These are phyloP conservation scores for Yarrowia galli DNA, from an alignment of 1,139 yeast genomes.

Conservation along the genomic window DNA sequence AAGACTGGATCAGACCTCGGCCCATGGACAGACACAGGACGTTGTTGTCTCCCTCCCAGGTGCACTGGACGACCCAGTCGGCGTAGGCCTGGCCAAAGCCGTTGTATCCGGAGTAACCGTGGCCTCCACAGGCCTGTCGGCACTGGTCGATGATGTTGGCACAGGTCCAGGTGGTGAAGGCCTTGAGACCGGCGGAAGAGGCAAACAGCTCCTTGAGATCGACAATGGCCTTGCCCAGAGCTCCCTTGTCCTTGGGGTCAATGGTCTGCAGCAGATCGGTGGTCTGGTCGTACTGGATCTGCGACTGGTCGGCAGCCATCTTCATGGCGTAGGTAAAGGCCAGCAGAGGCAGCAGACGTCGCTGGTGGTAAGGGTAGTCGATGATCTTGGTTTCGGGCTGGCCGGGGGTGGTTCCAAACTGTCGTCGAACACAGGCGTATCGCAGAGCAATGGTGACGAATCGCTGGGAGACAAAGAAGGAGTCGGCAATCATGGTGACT, in stretches of 20 bases:
- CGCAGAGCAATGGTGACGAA: conserved; percentile 84
- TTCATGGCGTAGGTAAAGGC: conserved; percentile 80
- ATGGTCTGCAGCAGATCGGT: conserved; percentile 56
- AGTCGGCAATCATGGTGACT: conserved; percentile 86
- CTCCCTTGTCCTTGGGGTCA: conserved; percentile 49
- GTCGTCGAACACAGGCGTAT: conserved; percentile 89
- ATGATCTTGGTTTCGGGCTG: conserved; percentile 58
- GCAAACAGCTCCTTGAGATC: conserved; percentile 81
- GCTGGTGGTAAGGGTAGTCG: conserved; percentile 87
- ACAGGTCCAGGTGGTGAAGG: conserved; percentile 88
- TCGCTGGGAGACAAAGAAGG: conserved; percentile 80
- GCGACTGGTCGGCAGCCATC: conserved; percentile 71
- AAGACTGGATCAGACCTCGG: conserved; percentile 52
- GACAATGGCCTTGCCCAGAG: conserved; percentile 59
- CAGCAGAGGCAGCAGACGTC: conserved; percentile 79
- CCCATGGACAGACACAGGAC: conserved; percentile 86
- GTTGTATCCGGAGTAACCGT: conserved; percentile 88
- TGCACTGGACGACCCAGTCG: conserved; percentile 96
- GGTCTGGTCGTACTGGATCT: conserved; percentile 59
- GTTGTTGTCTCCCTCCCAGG: conserved; percentile 98
- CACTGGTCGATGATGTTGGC: conserved; percentile 83
- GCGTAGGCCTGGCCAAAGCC: conserved; percentile 88
- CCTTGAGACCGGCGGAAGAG: conserved; percentile 87
- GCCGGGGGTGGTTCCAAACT: conserved; percentile 63
- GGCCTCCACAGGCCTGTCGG: conserved; percentile 96